These are phyloP conservation scores for Patellaria atrata DNA, from an alignment of 495 filamentous ascomycete species.

Conservation along the genomic window DNA sequence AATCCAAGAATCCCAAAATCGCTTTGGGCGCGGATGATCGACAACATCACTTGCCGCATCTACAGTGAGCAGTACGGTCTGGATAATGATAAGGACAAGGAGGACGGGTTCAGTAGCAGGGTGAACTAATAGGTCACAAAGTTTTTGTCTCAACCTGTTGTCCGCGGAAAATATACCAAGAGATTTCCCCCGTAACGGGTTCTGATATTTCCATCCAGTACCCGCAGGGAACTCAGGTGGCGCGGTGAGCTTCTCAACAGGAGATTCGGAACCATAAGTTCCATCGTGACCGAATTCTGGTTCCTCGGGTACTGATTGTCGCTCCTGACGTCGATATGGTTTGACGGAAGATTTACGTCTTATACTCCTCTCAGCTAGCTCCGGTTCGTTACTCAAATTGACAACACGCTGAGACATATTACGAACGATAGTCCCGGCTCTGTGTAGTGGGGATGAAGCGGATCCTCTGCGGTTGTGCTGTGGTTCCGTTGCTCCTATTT, in stretches of 20 bases:
- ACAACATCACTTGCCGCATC: slow-evolving; percentile 60
- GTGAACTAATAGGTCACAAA: slow-evolving; percentile 83
- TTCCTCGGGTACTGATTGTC: slow-evolving; percentile 44
- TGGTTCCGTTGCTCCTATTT: slow-evolving; percentile 33
- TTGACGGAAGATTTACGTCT: slow-evolving; percentile 47
- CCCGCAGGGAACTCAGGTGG: slow-evolving; percentile 12
- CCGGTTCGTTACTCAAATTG: slow-evolving; percentile 83
- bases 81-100: slow-evolving; percentile 71
- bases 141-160: slow-evolving; percentile 52
- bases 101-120: slow-evolving; percentile 75
- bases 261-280: slow-evolving; percentile 32
- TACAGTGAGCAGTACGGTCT: slow-evolving; percentile 73
- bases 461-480: slow-evolving; percentile 22
- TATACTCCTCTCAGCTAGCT: slow-evolving; percentile 61
- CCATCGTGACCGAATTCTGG: slow-evolving; percentile 41
- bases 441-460: slow-evolving; percentile 49
- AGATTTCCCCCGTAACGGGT: slow-evolving; percentile 79
- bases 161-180: slow-evolving; percentile 71
- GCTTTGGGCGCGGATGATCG: slow-evolving; percentile 30
- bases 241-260: slow-evolving; percentile 34
- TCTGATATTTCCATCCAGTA: slow-evolving; percentile 35
- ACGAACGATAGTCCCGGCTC: slow-evolving; percentile 83
- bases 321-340: slow-evolving; percentile 37
- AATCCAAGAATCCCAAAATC: slow-evolving; percentile 55
- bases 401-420: slow-evolving; percentile 97